phyloP scores from a whole-genome alignment of 768 basidiomycete species.

The Mycena galopus region DNA sequence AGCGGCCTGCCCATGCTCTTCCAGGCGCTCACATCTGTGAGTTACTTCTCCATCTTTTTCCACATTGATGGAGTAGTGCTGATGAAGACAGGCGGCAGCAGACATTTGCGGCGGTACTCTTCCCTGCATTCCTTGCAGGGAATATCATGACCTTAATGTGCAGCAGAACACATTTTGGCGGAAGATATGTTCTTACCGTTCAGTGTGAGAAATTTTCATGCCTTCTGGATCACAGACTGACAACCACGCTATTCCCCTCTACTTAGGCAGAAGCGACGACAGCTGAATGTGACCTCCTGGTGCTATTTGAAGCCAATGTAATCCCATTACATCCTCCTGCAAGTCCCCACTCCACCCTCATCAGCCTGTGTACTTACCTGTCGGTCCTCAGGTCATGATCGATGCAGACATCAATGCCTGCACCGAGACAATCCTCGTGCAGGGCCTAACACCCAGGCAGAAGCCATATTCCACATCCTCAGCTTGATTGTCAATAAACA shows the following conservation, averaged over 20 bases:
- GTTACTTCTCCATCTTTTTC: conserved; percentile 50
- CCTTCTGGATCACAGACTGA: background rate
- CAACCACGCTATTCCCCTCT: background rate
- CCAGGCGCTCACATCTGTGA: conserved; percentile 85
- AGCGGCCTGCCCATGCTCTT: conserved; percentile 86
- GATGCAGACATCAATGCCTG: conserved; percentile 60
- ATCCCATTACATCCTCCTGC: conserved; percentile 79
- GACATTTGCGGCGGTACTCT: conserved; percentile 62
- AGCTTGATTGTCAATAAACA: conserved; percentile 86
- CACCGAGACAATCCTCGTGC: conserved; percentile 67
- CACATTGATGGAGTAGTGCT: conserved; percentile 4
- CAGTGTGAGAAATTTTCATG: conserved; percentile 53
- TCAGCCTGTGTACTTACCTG: no score
- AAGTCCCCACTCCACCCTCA: conserved; percentile 32
- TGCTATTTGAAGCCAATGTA: conserved; percentile 75
- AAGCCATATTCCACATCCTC: conserved; percentile 68
- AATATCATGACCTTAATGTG: conserved; percentile 46
- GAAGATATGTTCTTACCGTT: conserved; percentile 72
- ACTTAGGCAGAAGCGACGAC: conserved; percentile 62
- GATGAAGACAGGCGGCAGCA: conserved; percentile 72
- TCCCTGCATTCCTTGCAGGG: conserved; percentile 69
- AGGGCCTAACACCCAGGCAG: conserved; percentile 71
- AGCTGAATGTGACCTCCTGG: conserved; percentile 72
- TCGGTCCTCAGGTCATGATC: conserved; percentile 54
- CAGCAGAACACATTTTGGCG: conserved; percentile 57